phyloP scores from a whole-genome alignment of 257 asterid species.

The Hygrophila difformis region DNA sequence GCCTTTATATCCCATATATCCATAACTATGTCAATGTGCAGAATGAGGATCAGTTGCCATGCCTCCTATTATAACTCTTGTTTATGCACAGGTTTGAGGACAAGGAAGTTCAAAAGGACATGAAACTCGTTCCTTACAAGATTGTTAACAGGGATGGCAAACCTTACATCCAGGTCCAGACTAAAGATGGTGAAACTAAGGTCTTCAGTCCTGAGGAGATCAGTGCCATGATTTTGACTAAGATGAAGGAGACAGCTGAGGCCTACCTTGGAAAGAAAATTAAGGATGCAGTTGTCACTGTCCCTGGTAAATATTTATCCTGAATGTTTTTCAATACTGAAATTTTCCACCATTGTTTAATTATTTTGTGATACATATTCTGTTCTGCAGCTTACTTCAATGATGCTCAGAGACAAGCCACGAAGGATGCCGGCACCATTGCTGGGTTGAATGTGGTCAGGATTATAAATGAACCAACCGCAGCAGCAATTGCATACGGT shows the following conservation, averaged over 20 bases:
- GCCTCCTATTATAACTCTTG: neutral
- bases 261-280: slow-evolving; percentile 87
- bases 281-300: slow-evolving; percentile 90
- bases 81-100: slow-evolving; percentile 60
- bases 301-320: slow-evolving; percentile 47
- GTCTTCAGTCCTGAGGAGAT: slow-evolving; percentile 94
- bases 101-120: slow-evolving; percentile 83
- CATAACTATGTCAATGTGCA: neutral
- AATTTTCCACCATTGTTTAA: slow-evolving; percentile 8
- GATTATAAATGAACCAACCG: slow-evolving; percentile 89
- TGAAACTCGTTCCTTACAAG: slow-evolving; percentile 85
- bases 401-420: slow-evolving; percentile 96
- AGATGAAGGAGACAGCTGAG: slow-evolving; percentile 92
- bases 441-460: slow-evolving; percentile 93
- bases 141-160: slow-evolving; percentile 86
- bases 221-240: slow-evolving; percentile 82
- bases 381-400: slow-evolving; percentile 72
- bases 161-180: slow-evolving; percentile 77
- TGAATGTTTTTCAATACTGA: neutral
- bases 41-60: too few relatives aligned
- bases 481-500: slow-evolving; percentile 96
- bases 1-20: neutral
- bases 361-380: slow-evolving; percentile 3
- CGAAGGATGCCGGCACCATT: slow-evolving; percentile 81
- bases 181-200: slow-evolving; percentile 76